Evolutionary conservation across 257 asterid species (phyloP), one percentile per base, ranked within the genome.

Genomic region (Lavandula angustifolia): DNA sequence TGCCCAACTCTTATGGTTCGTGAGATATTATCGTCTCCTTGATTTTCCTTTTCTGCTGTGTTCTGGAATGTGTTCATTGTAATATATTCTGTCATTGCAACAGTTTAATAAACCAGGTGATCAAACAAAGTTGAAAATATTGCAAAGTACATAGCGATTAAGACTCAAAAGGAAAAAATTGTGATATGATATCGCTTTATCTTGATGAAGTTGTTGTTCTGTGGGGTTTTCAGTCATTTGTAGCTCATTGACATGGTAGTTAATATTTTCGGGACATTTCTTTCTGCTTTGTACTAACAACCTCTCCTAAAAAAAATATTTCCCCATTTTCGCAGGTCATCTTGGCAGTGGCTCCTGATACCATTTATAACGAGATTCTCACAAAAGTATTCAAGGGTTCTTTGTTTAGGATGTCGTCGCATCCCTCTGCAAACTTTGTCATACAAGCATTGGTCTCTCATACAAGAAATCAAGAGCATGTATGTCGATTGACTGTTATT

Each of bases 391-490:
- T 90, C 84, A 83, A 75, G 75, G 68, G 63, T 64, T 80, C 90
- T 40, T 62, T 94, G 80, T 83, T 84, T 76, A 72, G 68, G 57
- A 67, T 94, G 91, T 84, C 99, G 27, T 81, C 86, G 6, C 84
- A 86, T 82, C 80, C 78, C 43, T 87, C 84, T 67, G 99, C 84
- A 55, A 90, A 87, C 84, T 90, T 90, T 42, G 96, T 90, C 34
- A 85, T 87, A 69, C 97, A 94, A 79, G 94, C 99, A 66, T 84
- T 94, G 70, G 61, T 87, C 66, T 90, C 95, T 61, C 95, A 90
- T 51, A 81, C 91, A 52, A 84, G 87, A 81, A 79, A 56, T 71
- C 84, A 74, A 68, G 95, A 86, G 61, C 99, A 94, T 73, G 97
- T 92, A 84, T 16, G 86, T 73, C 63, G 56, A 55, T 14, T 32